Percentiles rank a stretch among this genome's conserved stretches.
Conservation (phyloP, 1,284 basidiomycete genomes). For the Pyrrhoderma noxium region DNA sequence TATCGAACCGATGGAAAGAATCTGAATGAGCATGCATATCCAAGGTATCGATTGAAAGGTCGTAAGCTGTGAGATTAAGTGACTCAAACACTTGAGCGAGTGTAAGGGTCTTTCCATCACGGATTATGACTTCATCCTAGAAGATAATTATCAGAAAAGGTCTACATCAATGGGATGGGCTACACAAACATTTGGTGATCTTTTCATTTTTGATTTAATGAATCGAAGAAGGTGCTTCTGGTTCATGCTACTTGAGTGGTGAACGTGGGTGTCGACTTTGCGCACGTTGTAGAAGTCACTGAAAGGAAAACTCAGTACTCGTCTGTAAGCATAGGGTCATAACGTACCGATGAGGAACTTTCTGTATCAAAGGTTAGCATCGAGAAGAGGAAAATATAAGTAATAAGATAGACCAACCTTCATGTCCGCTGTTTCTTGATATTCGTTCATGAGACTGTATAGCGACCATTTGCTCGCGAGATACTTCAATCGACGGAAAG, state of each 20-base stretch:
- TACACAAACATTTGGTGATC: constrained; percentile 57
- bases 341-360: constrained; percentile 63
- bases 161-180: background rate
- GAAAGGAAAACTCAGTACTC: constrained; percentile 10
- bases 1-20: constrained; percentile 96
- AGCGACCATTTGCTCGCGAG: constrained; percentile 94
- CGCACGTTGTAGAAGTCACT: constrained; percentile 99
- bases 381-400: background rate
- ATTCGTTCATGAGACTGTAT: constrained; percentile 90
- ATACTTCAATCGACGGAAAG: constrained; percentile 89
- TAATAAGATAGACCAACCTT: constrained; percentile 49
- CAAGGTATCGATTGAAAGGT: constrained; percentile 96
- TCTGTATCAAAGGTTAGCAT: constrained; percentile 30
- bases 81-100: constrained; percentile 93
- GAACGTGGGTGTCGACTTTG: constrained; percentile 98
- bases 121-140: constrained; percentile 93
- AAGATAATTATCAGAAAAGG: background rate
- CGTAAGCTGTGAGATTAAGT: constrained; percentile 92
- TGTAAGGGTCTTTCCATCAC: constrained; percentile 87
- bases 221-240: constrained; percentile 99
- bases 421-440: constrained; percentile 93
- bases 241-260: constrained; percentile 99
- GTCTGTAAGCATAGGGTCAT: background rate
- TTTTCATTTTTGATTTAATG: constrained; percentile 97
- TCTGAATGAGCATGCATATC: constrained; percentile 99